Conservation (phyloP, 1,284 basidiomycete genomes). For the Cryptococcus floricola region DNA sequence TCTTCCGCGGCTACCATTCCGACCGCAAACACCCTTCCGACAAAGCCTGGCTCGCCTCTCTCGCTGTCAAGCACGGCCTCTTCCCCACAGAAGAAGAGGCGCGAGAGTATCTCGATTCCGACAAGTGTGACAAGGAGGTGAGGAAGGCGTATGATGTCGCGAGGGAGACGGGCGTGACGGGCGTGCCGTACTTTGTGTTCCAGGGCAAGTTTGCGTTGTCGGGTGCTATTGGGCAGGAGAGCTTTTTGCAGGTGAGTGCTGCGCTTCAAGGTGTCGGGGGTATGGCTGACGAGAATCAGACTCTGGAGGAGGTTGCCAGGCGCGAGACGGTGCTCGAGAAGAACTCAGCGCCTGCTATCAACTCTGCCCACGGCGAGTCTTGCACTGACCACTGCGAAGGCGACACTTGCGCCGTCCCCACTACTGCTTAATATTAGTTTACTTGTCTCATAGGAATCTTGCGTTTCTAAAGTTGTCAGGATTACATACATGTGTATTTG, state of each 20-base stretch:
- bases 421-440: not conserved
- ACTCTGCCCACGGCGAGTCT: not conserved
- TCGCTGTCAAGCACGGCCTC: slow-evolving; percentile 44
- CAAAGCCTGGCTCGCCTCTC: slow-evolving; percentile 33
- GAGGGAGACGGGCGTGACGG: slow-evolving; percentile 45
- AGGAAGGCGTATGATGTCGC: slow-evolving; percentile 37
- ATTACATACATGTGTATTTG: not conserved
- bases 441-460: not conserved
- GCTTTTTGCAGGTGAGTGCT: slow-evolving; percentile 50
- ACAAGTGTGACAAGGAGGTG: slow-evolving; percentile 39
- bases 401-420: not conserved
- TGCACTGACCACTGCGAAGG: not conserved
- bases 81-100: slow-evolving; percentile 36
- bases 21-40: slow-evolving; percentile 44
- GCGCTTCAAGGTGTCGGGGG: not conserved
- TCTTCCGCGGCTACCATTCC: slow-evolving; percentile 47
- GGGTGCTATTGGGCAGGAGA: slow-evolving; percentile 51
- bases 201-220: slow-evolving; percentile 47
- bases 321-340: slow-evolving; percentile 11
- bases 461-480: not conserved
- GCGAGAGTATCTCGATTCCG: slow-evolving; percentile 31
- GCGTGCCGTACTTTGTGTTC: slow-evolving; percentile 52
- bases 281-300: slow-evolving; percentile 1
- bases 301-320: slow-evolving; percentile 22
- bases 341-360: not conserved